Conservation (phyloP, 768 basidiomycete genomes). For the Trichaptum fuscoviolaceum region DNA sequence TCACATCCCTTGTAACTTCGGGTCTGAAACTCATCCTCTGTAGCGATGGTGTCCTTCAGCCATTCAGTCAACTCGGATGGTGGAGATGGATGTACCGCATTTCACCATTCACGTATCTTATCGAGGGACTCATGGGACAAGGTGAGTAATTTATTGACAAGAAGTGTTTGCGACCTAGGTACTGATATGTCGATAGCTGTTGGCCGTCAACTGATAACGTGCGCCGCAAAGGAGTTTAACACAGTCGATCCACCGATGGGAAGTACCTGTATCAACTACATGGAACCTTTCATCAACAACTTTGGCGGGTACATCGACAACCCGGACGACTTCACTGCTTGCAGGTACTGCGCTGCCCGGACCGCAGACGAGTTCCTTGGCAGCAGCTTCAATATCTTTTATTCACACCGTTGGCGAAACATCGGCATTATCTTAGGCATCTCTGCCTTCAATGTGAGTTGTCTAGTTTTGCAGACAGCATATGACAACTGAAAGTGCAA, state of each 20-base stretch:
- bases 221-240: constrained; percentile 28
- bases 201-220: constrained; percentile 25
- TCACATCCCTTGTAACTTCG: background rate
- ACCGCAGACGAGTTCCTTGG: constrained; percentile 26
- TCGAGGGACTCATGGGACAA: constrained; percentile 40
- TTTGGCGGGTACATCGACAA: constrained; percentile 29
- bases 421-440: constrained; percentile 26
- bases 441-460: constrained; percentile 14
- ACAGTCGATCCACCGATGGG: constrained; percentile 27
- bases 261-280: constrained; percentile 28
- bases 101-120: constrained; percentile 52
- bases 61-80: constrained; percentile 54
- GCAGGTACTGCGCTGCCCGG: constrained; percentile 27
- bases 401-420: constrained; percentile 22
- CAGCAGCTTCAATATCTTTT: constrained; percentile 19
- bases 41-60: constrained; percentile 66
- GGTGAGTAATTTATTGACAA: constrained; percentile 13
- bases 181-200: constrained; percentile 14
- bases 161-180: background rate
- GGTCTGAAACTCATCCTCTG: constrained; percentile 26
- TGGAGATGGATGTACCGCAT: constrained; percentile 67
- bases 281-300: constrained; percentile 22
- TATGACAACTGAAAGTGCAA: too few species aligned
- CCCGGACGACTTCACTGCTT: constrained; percentile 21
- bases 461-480: background rate